Conservation (phyloP, 2,329 filamentous ascomycete species). For the Mycosphaerelloides madeirae region DNA sequence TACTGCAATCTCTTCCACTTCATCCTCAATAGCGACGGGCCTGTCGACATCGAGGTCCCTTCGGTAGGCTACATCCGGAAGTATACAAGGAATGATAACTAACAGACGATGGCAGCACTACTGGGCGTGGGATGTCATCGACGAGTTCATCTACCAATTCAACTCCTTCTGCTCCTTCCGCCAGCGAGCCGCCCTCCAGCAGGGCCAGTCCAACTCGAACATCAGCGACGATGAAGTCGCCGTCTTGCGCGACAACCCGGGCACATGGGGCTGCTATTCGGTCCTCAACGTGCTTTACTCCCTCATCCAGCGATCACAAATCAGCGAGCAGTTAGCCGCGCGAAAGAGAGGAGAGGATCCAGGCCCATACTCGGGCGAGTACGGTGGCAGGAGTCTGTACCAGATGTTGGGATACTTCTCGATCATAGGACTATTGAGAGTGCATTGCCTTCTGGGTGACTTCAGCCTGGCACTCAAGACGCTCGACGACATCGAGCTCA, state of each 20-base stretch:
- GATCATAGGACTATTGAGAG: constrained; percentile 92
- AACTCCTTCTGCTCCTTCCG: constrained; percentile 98
- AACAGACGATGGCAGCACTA: constrained; percentile 65
- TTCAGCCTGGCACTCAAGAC: constrained; percentile 98
- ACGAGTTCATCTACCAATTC: constrained; percentile 99
- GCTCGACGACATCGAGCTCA: constrained; percentile 97
- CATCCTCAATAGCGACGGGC: constrained; percentile 98
- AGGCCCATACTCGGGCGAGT: constrained; percentile 82
- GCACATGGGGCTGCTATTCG: constrained; percentile 99
- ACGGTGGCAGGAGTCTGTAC: constrained; percentile 90
- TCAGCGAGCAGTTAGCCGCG: constrained; percentile 91
- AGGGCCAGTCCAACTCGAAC: constrained; percentile 35
- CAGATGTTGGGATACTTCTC: constrained; percentile 99
- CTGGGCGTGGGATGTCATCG: constrained; percentile 99
- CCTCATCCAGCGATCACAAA: constrained; percentile 95
- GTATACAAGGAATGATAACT: constrained; percentile 4
- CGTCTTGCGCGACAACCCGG: constrained; percentile 90
- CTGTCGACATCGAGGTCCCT: constrained; percentile 92
- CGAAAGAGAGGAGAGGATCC: constrained; percentile 93
- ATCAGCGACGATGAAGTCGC: constrained; percentile 89
- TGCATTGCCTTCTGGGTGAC: constrained; percentile 94
- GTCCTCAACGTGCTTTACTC: constrained; percentile 99
- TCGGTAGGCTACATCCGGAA: constrained; percentile 60
- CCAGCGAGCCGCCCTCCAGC: constrained; percentile 76
- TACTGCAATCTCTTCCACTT: constrained; percentile 99